Percentiles rank a stretch among this genome's conserved stretches.
Evolutionary conservation across 352 stramenopile genomes (phyloP).

Genomic region (Pythium chondricola): DNA sequence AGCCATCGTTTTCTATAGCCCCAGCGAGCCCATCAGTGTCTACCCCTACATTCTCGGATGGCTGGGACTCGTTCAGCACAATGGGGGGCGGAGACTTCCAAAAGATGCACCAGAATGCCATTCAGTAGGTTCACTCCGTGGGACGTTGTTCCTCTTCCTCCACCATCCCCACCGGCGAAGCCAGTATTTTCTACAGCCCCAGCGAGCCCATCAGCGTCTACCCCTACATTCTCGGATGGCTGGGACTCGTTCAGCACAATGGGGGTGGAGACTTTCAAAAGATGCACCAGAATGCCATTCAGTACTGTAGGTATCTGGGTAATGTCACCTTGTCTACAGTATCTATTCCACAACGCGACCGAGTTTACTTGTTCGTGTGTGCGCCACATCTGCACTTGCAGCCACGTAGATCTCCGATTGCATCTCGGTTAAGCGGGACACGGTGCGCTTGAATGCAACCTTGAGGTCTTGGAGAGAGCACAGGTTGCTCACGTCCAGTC

Average conservation of each 20-base stretch:
- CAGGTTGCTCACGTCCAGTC: slow-evolving; percentile 51
- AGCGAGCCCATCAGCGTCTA: no score
- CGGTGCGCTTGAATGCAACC: slow-evolving; percentile 67
- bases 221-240: no score
- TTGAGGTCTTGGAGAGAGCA: slow-evolving; percentile 68
- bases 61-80: slow-evolving; percentile 12
- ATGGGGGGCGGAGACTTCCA: slow-evolving; percentile 9
- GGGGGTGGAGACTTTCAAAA: slow-evolving; percentile 11
- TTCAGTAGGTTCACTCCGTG: slow-evolving; percentile 26
- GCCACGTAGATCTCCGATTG: slow-evolving; percentile 75
- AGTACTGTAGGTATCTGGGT: slow-evolving; percentile 1
- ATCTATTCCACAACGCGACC: no score
- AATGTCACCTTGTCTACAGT: no score
- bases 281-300: slow-evolving; percentile 15
- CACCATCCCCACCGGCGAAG: slow-evolving; percentile 7
- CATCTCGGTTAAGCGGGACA: slow-evolving; percentile 86
- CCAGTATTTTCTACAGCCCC: neutral
- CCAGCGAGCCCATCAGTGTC: no score
- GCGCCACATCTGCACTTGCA: no score
- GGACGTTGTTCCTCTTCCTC: slow-evolving; percentile 30
- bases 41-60: no score
- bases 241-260: slow-evolving; percentile 13
- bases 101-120: slow-evolving; percentile 14
- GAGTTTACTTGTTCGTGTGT: no score
- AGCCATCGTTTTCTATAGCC: neutral